Percentiles rank a stretch among this genome's conserved stretches.
phyloP scores from a whole-genome alignment of 176 grass and related monocot species.

The Otatea glauca region DNA sequence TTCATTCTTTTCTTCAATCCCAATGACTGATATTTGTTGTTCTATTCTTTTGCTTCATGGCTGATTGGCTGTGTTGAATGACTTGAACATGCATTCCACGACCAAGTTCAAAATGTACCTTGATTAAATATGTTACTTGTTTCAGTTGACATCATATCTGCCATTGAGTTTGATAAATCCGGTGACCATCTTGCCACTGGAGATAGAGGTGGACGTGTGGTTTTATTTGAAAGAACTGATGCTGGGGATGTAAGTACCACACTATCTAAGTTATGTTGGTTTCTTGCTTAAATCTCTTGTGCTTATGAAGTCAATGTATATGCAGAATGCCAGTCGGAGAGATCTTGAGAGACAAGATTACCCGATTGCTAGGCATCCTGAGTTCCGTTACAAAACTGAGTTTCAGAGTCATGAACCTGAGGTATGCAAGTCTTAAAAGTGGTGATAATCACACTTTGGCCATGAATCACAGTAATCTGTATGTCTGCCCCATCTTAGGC shows the following conservation, averaged over 20 bases:
- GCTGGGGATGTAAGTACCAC: conserved; percentile 56
- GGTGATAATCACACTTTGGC: neutral
- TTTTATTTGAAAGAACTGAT: conserved; percentile 81
- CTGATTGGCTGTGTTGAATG: neutral
- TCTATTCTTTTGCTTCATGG: neutral
- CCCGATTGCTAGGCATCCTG: conserved; percentile 55
- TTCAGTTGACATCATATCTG: conserved; percentile 81
- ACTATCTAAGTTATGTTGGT: conserved; percentile 20
- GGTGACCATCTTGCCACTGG: conserved; percentile 83
- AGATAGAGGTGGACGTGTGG: conserved; percentile 78
- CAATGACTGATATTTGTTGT: conserved; percentile 4
- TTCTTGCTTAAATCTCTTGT: conserved; percentile 35
- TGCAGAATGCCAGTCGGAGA: conserved; percentile 56
- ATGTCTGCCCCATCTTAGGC: conserved; percentile 5
- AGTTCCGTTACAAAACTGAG: conserved; percentile 80
- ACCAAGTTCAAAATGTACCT: conserved; percentile 19
- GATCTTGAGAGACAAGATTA: conserved; percentile 88
- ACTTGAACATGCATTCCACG: conserved; percentile 14
- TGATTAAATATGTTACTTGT: conserved; percentile 40
- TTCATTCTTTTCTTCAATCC: neutral
- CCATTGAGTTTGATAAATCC: conserved; percentile 89
- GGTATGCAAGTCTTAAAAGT: conserved; percentile 44
- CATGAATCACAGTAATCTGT: conserved; percentile 16
- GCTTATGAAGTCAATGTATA: conserved; percentile 30
- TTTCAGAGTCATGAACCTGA: conserved; percentile 88